Evolutionary conservation across 2,329 filamentous ascomycete species (phyloP).

Genomic region (Dactylellina drechsleri): DNA sequence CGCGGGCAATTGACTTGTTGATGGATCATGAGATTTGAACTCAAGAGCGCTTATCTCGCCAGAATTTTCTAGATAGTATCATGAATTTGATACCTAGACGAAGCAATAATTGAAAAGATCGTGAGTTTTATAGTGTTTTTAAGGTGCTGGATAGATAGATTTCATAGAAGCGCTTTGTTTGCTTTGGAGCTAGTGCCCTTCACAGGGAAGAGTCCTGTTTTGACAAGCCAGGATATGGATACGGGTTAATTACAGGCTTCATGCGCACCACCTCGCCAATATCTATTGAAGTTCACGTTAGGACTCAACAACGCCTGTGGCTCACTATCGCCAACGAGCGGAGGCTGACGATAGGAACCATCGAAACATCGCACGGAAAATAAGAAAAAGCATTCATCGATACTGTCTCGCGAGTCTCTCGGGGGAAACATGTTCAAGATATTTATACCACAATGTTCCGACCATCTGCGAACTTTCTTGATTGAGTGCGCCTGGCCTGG

Average conservation of each 20-base stretch:
- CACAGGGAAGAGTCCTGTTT: conserved; percentile 1
- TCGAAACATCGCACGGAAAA: neutral
- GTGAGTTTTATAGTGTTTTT: conserved; percentile 1
- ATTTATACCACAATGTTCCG: conserved; percentile 25
- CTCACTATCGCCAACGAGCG: conserved; percentile 19
- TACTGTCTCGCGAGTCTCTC: conserved; percentile 23
- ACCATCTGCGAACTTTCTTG: conserved; percentile 14
- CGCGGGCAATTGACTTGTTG: conserved; percentile 2
- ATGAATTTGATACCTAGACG: conserved; percentile 24
- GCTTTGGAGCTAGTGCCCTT: conserved; percentile 6
- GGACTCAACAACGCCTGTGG: neutral
- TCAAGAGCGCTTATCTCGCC: conserved; percentile 38
- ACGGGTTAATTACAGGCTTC: conserved; percentile 42
- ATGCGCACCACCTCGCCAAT: conserved; percentile 31
- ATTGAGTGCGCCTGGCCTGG: conserved; percentile 35
- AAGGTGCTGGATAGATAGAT: no score
- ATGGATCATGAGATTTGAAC: conserved; percentile 11
- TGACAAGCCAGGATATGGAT: conserved; percentile 26
- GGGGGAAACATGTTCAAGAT: conserved; percentile 11
- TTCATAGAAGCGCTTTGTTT: conserved; percentile 42
- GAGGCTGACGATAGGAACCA: conserved; percentile 22
- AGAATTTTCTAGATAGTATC: conserved; percentile 15
- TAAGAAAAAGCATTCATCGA: conserved; percentile 4
- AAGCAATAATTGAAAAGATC: conserved; percentile 16
- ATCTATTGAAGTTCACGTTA: conserved; percentile 2